These are phyloP conservation scores for Lineolata rhizophorae DNA, from an alignment of 495 filamentous ascomycete genomes.

Conservation along the genomic window DNA sequence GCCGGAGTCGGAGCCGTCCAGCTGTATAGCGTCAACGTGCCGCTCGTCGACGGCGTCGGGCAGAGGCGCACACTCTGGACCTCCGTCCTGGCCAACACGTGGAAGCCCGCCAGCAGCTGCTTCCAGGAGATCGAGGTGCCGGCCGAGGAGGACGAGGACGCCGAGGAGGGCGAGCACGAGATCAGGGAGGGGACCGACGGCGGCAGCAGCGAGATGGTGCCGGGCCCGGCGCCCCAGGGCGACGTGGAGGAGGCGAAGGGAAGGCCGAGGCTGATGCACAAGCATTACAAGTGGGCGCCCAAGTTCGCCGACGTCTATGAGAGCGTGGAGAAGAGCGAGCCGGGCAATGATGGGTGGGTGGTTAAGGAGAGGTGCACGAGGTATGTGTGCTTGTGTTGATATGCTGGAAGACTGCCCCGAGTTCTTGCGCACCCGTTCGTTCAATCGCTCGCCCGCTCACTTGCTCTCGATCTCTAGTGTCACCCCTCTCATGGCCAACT, in stretches of 20 bases:
- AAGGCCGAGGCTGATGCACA: conserved; percentile 33
- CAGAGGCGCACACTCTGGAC: conserved; percentile 54
- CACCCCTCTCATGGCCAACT: conserved; percentile 79
- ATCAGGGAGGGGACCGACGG: conserved; percentile 33
- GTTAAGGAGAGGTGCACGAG: conserved; percentile 76
- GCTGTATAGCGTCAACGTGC: conserved; percentile 75
- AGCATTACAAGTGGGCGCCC: conserved; percentile 88
- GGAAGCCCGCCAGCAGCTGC: conserved; percentile 59
- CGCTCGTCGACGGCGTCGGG: conserved; percentile 46
- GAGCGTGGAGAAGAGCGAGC: conserved; percentile 53
- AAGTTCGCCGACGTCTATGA: conserved; percentile 67
- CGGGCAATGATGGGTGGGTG: conserved; percentile 89
- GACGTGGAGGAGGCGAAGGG: conserved; percentile 7
- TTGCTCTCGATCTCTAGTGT: no score
- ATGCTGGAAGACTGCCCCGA: not conserved
- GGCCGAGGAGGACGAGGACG: conserved; percentile 23
- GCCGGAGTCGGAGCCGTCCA: conserved; percentile 51
- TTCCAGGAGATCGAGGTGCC: conserved; percentile 50
- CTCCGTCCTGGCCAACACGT: conserved; percentile 68
- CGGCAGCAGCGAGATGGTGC: conserved; percentile 25
- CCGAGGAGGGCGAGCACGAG: conserved; percentile 34
- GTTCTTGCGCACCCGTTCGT: no score
- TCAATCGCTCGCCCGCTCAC: no score
- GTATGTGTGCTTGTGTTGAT: conserved; percentile 25
- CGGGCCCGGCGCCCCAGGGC: conserved; percentile 7